phyloP scores from a whole-genome alignment of 306 rosid species.

The Dryas alaskensis region DNA sequence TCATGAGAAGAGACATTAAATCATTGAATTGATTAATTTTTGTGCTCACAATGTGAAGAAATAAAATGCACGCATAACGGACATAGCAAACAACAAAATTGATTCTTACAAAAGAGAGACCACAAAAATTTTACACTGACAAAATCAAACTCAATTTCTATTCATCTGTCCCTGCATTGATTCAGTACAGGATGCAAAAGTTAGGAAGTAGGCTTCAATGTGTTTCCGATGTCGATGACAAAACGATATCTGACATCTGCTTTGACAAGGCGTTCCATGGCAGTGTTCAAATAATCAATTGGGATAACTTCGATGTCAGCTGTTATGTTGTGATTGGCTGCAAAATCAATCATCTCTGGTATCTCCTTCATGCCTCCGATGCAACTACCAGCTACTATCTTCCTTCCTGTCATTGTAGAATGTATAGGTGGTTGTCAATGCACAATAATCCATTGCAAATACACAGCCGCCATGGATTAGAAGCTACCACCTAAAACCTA shows the following conservation, averaged over 20 bases:
- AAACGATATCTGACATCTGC: conserved; percentile 40
- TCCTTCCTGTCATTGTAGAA: conserved; percentile 2
- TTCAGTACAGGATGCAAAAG: not conserved
- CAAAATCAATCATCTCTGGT: conserved; percentile 57
- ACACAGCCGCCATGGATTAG: too few species aligned
- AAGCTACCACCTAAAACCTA: too few species aligned
- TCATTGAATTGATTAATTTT: too few species aligned
- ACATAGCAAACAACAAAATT: too few species aligned
- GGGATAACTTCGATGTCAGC: conserved; percentile 50
- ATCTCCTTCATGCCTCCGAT: conserved; percentile 27
- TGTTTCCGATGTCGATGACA: conserved; percentile 46
- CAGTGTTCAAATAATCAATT: conserved; percentile 46
- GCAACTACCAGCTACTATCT: conserved; percentile 34
- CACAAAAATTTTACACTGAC: too few species aligned
- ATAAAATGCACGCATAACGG: too few species aligned
- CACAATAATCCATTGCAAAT: too few species aligned
- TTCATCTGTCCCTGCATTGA: too few species aligned
- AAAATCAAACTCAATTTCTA: too few species aligned
- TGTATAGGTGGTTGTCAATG: not conserved
- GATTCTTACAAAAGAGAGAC: too few species aligned
- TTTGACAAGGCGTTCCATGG: conserved; percentile 46
- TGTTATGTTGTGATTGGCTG: conserved; percentile 43
- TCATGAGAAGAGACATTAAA: too few species aligned
- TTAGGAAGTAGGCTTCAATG: conserved; percentile 24
- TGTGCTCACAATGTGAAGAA: too few species aligned